A percentile compares a stretch with the other conserved stretches of the same genome.
Conservation (phyloP, 176 grass and related monocot genomes). For the Leersia perrieri region DNA sequence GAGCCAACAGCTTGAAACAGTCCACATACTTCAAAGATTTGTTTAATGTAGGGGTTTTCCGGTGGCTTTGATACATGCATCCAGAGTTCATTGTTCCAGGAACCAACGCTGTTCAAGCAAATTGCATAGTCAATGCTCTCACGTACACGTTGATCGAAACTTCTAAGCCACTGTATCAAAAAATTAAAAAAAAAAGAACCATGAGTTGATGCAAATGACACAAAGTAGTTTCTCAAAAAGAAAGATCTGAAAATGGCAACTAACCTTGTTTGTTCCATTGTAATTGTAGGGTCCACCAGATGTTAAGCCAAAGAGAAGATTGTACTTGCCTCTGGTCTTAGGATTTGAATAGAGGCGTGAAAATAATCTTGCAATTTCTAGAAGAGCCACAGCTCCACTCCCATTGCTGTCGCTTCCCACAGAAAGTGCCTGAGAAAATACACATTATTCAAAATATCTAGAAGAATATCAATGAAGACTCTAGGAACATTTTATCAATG, state of each 20-base stretch:
- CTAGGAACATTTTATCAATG: not conserved
- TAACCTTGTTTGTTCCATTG: conserved; percentile 92
- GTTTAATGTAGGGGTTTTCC: conserved; percentile 92
- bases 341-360: conserved; percentile 86
- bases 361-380: conserved; percentile 95
- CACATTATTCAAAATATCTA: conserved; percentile 18
- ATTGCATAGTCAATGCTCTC: conserved; percentile 97
- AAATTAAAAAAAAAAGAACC: not conserved
- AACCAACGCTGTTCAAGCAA: conserved; percentile 96
- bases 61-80: conserved; percentile 98
- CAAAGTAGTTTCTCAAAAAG: conserved; percentile 1
- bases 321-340: conserved; percentile 90
- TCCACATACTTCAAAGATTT: conserved; percentile 80
- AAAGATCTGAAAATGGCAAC: not conserved
- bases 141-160: conserved; percentile 90
- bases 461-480: conserved; percentile 21
- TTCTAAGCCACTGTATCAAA: conserved; percentile 84
- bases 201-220: conserved; percentile 31
- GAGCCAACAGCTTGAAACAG: conserved; percentile 17
- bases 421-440: conserved; percentile 69
- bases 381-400: conserved; percentile 86
- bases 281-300: conserved; percentile 98
- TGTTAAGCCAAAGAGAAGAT: conserved; percentile 97
- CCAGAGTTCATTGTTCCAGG: conserved; percentile 86
- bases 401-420: conserved; percentile 94